Conservation (phyloP, 2,329 filamentous ascomycete genomes). For the Aspergillus piperis region DNA sequence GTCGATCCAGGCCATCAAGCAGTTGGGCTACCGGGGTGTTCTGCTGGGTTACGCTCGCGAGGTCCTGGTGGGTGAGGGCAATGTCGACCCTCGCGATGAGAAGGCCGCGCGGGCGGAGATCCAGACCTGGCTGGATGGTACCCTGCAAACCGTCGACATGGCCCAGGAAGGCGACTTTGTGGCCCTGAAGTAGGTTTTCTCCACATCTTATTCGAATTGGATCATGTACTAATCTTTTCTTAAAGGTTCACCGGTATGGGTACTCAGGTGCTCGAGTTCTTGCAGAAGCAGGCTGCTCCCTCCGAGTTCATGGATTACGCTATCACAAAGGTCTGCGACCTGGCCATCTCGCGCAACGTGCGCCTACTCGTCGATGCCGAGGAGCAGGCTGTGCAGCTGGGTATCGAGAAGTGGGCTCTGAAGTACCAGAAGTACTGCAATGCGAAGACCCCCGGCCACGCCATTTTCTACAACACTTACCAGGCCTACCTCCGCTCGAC, state of each 20-base stretch:
- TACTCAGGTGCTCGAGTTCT: conserved; percentile 41
- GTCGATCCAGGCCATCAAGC: conserved; percentile 50
- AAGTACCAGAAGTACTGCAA: conserved; percentile 57
- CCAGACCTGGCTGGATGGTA: conserved; percentile 54
- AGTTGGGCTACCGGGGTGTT: conserved; percentile 55
- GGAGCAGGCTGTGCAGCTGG: conserved; percentile 53
- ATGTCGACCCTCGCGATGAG: conserved; percentile 31
- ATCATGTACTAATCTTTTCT: conserved; percentile 5
- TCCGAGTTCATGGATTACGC: conserved; percentile 45
- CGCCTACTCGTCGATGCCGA: conserved; percentile 57
- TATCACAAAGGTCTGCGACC: conserved; percentile 47
- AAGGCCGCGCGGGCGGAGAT: conserved; percentile 37
- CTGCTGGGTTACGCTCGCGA: conserved; percentile 58
- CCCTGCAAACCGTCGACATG: conserved; percentile 56
- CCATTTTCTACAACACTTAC: conserved; percentile 58
- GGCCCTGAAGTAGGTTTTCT: conserved; percentile 50
- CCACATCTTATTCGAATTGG: not conserved
- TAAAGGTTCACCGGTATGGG: conserved; percentile 39
- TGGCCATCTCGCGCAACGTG: conserved; percentile 45
- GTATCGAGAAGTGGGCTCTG: conserved; percentile 56
- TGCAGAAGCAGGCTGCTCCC: conserved; percentile 39
- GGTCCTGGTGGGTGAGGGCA: conserved; percentile 52
- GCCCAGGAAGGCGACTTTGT: conserved; percentile 54
- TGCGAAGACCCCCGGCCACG: conserved; percentile 43
- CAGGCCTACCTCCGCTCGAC: conserved; percentile 57